Evolutionary conservation across 768 basidiomycete species (phyloP).

Genomic region (Pholiota microspora): DNA sequence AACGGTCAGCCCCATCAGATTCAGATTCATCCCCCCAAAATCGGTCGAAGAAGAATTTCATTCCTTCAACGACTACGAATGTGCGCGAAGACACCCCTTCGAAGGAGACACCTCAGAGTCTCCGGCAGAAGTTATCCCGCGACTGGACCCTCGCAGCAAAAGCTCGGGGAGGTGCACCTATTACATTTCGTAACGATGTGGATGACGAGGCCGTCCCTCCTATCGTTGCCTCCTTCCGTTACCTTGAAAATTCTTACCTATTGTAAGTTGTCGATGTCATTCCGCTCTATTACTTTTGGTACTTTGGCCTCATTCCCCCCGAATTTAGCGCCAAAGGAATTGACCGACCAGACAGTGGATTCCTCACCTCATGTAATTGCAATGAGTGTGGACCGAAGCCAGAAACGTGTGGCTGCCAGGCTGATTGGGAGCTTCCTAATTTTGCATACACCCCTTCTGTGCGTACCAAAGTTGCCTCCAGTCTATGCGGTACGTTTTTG

Average conservation of each 20-base stretch:
- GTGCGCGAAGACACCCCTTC: too few species aligned
- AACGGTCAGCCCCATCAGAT: too few species aligned
- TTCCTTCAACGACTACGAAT: background rate
- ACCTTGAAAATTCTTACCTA: constrained; percentile 51
- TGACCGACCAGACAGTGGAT: constrained; percentile 19
- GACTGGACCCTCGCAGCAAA: constrained; percentile 32
- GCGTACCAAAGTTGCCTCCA: constrained; percentile 5
- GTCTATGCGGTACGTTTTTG: background rate
- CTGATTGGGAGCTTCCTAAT: constrained; percentile 36
- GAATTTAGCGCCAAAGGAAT: constrained; percentile 14
- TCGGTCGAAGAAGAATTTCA: too few species aligned
- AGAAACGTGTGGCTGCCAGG: constrained; percentile 47
- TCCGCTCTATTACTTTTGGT: constrained; percentile 12
- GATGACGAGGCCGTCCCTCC: constrained; percentile 49
- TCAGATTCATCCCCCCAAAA: too few species aligned
- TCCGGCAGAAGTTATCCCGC: constrained; percentile 25
- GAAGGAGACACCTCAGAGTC: background rate
- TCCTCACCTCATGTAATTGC: constrained; percentile 47
- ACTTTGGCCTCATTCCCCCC: too few species aligned
- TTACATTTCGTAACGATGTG: constrained; percentile 36
- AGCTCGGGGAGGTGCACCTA: constrained; percentile 27
- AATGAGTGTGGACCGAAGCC: constrained; percentile 28
- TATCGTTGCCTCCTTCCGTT: constrained; percentile 39
- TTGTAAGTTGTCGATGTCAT: constrained; percentile 34
- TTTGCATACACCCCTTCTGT: constrained; percentile 47